Evolutionary conservation across 2,329 filamentous ascomycete genomes (phyloP).

Genomic region (Colletotrichum siamense): DNA sequence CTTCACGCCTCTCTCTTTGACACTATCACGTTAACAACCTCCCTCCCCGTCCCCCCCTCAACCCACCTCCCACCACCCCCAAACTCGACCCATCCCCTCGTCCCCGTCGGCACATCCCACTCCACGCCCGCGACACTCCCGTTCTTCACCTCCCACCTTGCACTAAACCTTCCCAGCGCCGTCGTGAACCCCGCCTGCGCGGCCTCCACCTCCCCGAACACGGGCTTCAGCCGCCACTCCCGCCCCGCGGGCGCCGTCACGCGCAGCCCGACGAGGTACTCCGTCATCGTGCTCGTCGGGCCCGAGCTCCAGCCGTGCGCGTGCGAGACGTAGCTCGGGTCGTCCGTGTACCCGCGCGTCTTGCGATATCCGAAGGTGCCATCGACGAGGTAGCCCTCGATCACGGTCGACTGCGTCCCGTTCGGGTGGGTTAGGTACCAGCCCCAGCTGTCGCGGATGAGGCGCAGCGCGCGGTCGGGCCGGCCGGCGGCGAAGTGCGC

Average conservation of each 20-base stretch:
- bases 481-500: slow-evolving; percentile 56
- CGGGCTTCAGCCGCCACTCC: slow-evolving; percentile 17
- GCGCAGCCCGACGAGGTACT: slow-evolving; percentile 46
- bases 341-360: slow-evolving; percentile 55
- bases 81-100: slow-evolving; percentile 16
- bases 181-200: slow-evolving; percentile 22
- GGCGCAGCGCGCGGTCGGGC: slow-evolving; percentile 55
- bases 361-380: slow-evolving; percentile 63
- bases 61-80: slow-evolving; percentile 7
- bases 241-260: slow-evolving; percentile 13
- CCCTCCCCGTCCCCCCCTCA: slow-evolving; percentile 3
- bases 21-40: background rate
- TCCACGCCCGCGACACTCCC: slow-evolving; percentile 4
- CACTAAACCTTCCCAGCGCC: slow-evolving; percentile 12
- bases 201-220: slow-evolving; percentile 6
- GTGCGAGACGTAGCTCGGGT: slow-evolving; percentile 52
- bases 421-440: slow-evolving; percentile 64
- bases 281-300: slow-evolving; percentile 50
- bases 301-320: slow-evolving; percentile 56
- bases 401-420: slow-evolving; percentile 62
- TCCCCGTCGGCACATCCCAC: slow-evolving; percentile 17
- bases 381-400: slow-evolving; percentile 63
- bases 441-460: slow-evolving; percentile 64
- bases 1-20: background rate
- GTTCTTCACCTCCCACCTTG: background rate